Evolutionary conservation across 2,329 filamentous ascomycete species (phyloP), one percentile per base, ranked within the genome.

Genomic region (Paracamarosporium sp.): DNA sequence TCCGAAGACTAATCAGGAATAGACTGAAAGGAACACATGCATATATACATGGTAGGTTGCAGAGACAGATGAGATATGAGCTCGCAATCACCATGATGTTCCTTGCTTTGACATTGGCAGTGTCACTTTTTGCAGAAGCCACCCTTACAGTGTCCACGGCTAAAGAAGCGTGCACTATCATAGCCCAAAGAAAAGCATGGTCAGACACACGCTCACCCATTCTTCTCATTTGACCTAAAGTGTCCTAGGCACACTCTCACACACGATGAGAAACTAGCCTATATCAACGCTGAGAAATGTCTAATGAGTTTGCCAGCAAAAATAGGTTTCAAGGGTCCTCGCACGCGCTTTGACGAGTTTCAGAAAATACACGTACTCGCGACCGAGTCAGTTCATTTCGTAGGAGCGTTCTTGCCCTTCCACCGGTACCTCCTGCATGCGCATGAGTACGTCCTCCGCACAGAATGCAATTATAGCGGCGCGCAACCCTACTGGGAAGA

Each of bases 371-470:
- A 53, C 17, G 27, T 44, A 11, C 13, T 47, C 22, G 15, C 11
- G 6, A 44, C 50, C 11, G n/a, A 22, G 13, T 9, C 24, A 5
- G 43, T 51, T 1, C 54, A 56, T 30, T 44, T 44, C 22, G 30
- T 20, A 35, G 61, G 66, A 24, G 60, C 60, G 1, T 78, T 79
- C 57, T 68, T 78, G 22, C 74, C 76, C 1, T 78, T 70, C 66
- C 76, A 79, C 58, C 71, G 76, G 8, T 70, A 66, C 28, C 67
- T 70, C 50, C 57, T 75, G 13, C 60, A 70, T 24, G 55, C 70
- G 7, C 74, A 77, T 52, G 75, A 78, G 53, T 20, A 60, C 15
- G 56, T 68, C 0, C 63, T 78, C 1, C 61, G 66, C 22, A 64
- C 51, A 1, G 66, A 73, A 48, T 78, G 76, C 53, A 65, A 65